phyloP scores from a whole-genome alignment of 768 basidiomycete species.

The Kwoniella botswanensis region DNA sequence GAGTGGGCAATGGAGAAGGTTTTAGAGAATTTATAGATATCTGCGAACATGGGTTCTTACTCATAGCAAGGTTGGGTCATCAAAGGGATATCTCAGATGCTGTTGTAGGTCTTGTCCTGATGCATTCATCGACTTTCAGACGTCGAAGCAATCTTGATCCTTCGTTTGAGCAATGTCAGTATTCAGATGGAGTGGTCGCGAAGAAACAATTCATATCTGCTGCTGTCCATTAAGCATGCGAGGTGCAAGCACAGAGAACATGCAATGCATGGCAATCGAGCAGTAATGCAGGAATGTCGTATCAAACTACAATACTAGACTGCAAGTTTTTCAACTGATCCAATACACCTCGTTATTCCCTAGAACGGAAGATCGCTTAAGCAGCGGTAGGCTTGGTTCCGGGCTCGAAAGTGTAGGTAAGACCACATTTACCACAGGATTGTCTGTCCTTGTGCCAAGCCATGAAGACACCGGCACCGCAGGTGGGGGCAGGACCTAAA shows the following conservation, averaged over 20 bases:
- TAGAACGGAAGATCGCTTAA: slow-evolving; percentile 20
- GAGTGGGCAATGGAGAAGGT: slow-evolving; percentile 48
- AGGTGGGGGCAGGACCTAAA: slow-evolving; percentile 47
- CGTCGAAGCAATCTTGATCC: too few relatives aligned
- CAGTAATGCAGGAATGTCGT: not conserved
- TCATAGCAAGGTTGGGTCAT: too few relatives aligned
- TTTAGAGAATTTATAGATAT: slow-evolving; percentile 5
- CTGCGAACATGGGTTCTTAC: too few relatives aligned
- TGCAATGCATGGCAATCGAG: not conserved
- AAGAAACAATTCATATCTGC: too few relatives aligned
- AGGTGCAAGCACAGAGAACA: not conserved
- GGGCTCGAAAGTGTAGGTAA: slow-evolving; percentile 58
- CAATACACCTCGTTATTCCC: not conserved
- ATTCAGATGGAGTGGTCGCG: too few relatives aligned
- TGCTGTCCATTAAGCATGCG: too few relatives aligned
- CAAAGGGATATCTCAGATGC: not conserved
- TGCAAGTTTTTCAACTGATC: not conserved
- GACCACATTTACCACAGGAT: slow-evolving; percentile 76
- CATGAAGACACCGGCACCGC: slow-evolving; percentile 72
- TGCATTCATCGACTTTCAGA: too few relatives aligned
- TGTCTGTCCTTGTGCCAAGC: slow-evolving; percentile 98
- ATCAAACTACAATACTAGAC: not conserved
- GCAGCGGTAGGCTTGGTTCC: slow-evolving; percentile 57
- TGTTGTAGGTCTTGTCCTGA: not conserved
- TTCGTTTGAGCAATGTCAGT: too few relatives aligned